Evolutionary conservation across 2,329 filamentous ascomycete species (phyloP).

Genomic region (Sarocladium strictum): DNA sequence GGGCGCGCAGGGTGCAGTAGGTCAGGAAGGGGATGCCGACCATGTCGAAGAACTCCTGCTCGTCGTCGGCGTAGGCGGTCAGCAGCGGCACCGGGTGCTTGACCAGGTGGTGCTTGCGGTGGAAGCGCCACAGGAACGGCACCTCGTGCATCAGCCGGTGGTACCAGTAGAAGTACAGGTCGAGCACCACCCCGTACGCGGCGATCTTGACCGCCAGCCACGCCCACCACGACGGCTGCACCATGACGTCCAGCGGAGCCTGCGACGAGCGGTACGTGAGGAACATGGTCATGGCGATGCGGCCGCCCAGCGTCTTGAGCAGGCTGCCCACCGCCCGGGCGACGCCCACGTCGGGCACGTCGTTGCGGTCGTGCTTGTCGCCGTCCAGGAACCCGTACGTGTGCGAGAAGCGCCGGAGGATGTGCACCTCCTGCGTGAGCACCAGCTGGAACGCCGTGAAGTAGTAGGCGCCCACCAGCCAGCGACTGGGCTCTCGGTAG

Average conservation of each 20-base stretch:
- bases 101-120: conserved; percentile 38
- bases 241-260: conserved; percentile 9
- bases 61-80: conserved; percentile 33
- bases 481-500: conserved; percentile 10
- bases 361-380: conserved; percentile 26
- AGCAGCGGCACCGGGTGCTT: conserved; percentile 36
- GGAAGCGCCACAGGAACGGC: conserved; percentile 28
- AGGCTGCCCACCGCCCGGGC: conserved; percentile 18
- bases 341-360: conserved; percentile 25
- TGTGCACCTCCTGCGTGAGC: conserved; percentile 21
- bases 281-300: conserved; percentile 18
- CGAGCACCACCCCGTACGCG: conserved; percentile 30
- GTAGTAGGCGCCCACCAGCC: conserved; percentile 19
- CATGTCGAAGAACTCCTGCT: conserved; percentile 37
- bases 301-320: conserved; percentile 15
- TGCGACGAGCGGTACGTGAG: conserved; percentile 18
- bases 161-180: conserved; percentile 36
- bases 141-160: conserved; percentile 35
- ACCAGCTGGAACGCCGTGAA: conserved; percentile 22
- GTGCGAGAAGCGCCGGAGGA: conserved; percentile 25
- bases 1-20: conserved; percentile 26
- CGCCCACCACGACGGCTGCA: conserved; percentile 15
- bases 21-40: conserved; percentile 33
- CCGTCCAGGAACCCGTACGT: conserved; percentile 22
- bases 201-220: conserved; percentile 24